Evolutionary conservation across 225 moss, liverwort and hornwort species (phyloP).

Genomic region (Ulota crispa): DNA sequence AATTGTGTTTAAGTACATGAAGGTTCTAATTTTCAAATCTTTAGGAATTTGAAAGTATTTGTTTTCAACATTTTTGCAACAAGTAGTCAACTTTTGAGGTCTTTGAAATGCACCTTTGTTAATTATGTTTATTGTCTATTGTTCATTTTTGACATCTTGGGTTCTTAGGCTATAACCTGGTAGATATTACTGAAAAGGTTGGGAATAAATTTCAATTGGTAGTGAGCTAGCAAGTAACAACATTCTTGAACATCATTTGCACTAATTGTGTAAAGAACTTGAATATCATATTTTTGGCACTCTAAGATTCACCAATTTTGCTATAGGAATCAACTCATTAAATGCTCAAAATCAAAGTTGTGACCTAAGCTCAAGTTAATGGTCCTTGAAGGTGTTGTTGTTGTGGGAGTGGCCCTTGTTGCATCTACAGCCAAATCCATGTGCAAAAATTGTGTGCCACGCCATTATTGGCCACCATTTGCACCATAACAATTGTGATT

Average conservation of each 20-base stretch:
- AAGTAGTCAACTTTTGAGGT: neutral
- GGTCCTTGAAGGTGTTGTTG: conserved; percentile 45
- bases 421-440: conserved; percentile 56
- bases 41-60: no score
- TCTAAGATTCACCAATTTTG: neutral
- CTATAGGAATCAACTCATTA: neutral
- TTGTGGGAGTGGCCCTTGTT: conserved; percentile 60
- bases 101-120: neutral
- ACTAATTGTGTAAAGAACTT: neutral
- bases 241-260: neutral
- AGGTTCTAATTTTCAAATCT: no score
- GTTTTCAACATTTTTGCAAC: no score
- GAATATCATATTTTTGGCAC: neutral
- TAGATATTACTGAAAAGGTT: neutral
- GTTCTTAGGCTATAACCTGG: neutral
- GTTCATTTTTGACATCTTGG: neutral
- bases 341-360: neutral
- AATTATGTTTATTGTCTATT: neutral
- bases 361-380: neutral
- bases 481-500: conserved; percentile 40
- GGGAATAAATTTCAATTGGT: neutral
- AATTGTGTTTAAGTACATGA: no score
- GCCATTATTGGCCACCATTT: conserved; percentile 42
- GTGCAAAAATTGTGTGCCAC: conserved; percentile 49
- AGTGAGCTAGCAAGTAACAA: neutral